Base-by-base conservation (phyloP, 1,284 basidiomycete genomes). In the Fistulina hepatica region DNA sequence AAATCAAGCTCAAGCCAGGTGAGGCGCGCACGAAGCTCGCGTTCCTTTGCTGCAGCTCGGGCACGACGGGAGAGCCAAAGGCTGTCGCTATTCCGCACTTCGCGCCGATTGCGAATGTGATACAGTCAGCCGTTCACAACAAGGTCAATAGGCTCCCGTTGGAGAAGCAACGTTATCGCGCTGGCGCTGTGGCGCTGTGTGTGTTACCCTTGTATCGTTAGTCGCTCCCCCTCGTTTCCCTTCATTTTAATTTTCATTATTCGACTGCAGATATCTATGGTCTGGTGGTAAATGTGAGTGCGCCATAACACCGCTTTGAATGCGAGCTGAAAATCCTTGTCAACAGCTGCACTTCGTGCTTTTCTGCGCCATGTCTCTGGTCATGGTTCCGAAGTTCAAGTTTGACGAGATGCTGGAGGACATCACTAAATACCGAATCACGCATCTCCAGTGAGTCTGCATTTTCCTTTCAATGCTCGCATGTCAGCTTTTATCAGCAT, bases 351-450 rank as follows among this genome's bases (percentile, higher is more conserved):
- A 78, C 47, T 74, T 63, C 45, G 49, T 67, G 38, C 41, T 73
- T 10, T 81, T 71, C 48, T 58, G 57, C 27, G 72, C 66, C 32
- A 77, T 81, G 54, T 64, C 73, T 1, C 36, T 83, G n/a, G 81
- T 90, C 10, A 66, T 86, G 5, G 57, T 83, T 7, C 73, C 80
- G 2, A 82, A 73, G 50, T 90, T 88, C 55, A 74, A 71, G 42
- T 76, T 83, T 36, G 59, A 64, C 15, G 64, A 64, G 15, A 81
- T 83, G 60, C 66, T 85, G 33, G 63, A 73, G 17, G 81, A 77
- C 51, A 77, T 89, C 40, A 65, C 75, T 41, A 68, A 66, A 16
- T 72, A 82, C 58, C 67, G 66, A 27, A 76, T 84, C 47, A 76
- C 71, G 5, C 73, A 81, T 50, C 58, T 84, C 23, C 58, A 69